A percentile compares a stretch with the other conserved stretches of the same genome.
Evolutionary conservation across 768 basidiomycete species (phyloP).

Genomic region (Trametes elegans): DNA sequence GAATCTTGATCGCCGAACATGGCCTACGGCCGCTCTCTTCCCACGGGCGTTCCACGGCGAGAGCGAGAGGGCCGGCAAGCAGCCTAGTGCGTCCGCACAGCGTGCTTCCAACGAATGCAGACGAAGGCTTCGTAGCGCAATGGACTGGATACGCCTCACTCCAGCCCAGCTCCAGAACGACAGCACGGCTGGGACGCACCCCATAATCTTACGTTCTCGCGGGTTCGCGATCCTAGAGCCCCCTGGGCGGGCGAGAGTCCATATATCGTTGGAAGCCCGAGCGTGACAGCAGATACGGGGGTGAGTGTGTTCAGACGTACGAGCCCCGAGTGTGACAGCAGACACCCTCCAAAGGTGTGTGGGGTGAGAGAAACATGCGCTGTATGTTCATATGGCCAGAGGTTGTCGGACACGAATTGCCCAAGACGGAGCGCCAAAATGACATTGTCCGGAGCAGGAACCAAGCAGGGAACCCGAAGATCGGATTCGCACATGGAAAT

Average conservation of each 20-base stretch:
- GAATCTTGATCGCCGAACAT: constrained; percentile 22
- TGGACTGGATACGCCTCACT: constrained; percentile 14
- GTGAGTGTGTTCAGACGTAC: too few relatives aligned
- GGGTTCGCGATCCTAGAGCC: constrained; percentile 11
- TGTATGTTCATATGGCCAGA: constrained; percentile 11
- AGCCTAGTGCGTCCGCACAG: constrained; percentile 11
- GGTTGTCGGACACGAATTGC: constrained; percentile 2
- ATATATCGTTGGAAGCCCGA: not conserved
- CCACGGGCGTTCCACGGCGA: constrained; percentile 5
- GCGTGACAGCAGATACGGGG: not conserved
- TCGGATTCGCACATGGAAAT: constrained; percentile 1
- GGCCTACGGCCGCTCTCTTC: constrained; percentile 10
- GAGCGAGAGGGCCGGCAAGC: constrained; percentile 4
- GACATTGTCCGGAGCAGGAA: constrained; percentile 2
- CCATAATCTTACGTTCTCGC: constrained; percentile 8
- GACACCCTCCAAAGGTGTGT: not conserved
- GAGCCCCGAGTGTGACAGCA: not conserved
- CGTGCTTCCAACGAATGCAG: not conserved
- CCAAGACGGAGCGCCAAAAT: constrained; percentile 13
- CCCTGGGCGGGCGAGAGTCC: constrained; percentile 11
- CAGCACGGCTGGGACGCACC: constrained; percentile 2
- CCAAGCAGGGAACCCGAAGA: constrained; percentile 11
- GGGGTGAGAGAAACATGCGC: constrained; percentile 10
- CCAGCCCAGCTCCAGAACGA: constrained; percentile 11
- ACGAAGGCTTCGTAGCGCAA: constrained; percentile 5